Evolutionary conservation across 257 asterid species (phyloP), one percentile per base, ranked within the genome.

Genomic region (Rauvolfia tetraphylla): DNA sequence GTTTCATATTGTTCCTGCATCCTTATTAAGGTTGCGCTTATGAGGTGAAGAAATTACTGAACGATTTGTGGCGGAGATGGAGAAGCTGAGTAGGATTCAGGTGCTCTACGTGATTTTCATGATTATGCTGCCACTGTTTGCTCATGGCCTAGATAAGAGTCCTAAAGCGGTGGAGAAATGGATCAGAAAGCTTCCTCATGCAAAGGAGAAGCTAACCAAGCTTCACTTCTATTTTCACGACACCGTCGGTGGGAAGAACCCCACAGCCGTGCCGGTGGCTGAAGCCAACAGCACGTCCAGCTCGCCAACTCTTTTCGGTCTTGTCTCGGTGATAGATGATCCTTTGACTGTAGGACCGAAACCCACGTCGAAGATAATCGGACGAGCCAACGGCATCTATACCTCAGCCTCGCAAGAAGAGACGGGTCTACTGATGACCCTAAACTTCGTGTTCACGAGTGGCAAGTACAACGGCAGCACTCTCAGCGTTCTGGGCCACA

Each of bases 271-370:
- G 0, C 72, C 79, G 73, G 81, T 91, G 0, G 93, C 93, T 1
- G 84, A 85, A 22, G 76, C 93, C 51, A 11, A 76, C 8, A 61
- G 69, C 6, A 77, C 86, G 68, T 69, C 29, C 73, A 53, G 46
- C 14, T 86, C 93, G 0, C 46, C 84, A 18, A 77, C 84, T 22
- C 3, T 73, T 33, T 89, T 91, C 48, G 95, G 93, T 22, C 7
- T 59, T 3, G 71, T 87, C 3, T 2, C 77, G 67, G 89, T 88
- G 89, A 38, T 86, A 20, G 97, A 91, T 34, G 97, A 89, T 31
- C 81, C 89, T 25, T 65, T 91, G 70, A 91, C 97, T 12, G 76
- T 86, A 0, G 88, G 95, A 75, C 95, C 91, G 0, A 88, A 82
- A 44, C 46, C 57, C 20, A 72, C 65, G 17, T 85, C 87, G 15